Evolutionary conservation across 176 grass and related monocot genomes (phyloP).

Genomic region (Oryza australiensis): DNA sequence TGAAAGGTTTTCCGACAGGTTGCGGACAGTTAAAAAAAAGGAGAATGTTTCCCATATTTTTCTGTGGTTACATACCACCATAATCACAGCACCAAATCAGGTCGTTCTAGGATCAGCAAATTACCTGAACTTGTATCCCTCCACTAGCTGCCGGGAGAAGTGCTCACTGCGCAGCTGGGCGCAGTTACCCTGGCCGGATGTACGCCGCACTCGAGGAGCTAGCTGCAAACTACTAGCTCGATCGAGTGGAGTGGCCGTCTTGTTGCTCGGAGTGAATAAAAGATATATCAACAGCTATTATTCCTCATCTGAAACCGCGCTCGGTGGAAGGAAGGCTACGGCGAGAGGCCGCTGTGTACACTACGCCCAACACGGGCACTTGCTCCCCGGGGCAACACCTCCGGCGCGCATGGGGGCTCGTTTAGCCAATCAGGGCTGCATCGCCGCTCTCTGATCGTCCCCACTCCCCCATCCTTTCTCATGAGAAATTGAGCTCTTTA

Average conservation of each 20-base stretch:
- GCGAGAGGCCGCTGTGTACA: not conserved
- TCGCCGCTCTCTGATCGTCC: not conserved
- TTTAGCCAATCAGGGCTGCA: constrained; percentile 27
- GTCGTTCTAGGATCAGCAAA: not conserved
- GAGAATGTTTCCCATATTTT: not conserved
- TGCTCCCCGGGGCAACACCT: constrained; percentile 42
- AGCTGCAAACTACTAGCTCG: not conserved
- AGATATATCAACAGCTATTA: not conserved
- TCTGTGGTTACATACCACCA: not conserved
- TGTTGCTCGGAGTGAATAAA: not conserved
- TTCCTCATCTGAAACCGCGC: not conserved
- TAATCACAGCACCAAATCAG: not conserved
- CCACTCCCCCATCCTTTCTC: not conserved
- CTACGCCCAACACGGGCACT: constrained; percentile 33
- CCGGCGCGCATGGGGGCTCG: constrained; percentile 22
- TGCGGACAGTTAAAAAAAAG: not conserved
- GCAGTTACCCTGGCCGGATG: not conserved
- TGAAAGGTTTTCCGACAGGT: constrained; percentile 13
- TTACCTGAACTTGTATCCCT: not conserved
- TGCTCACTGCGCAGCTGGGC: not conserved
- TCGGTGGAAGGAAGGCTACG: not conserved
- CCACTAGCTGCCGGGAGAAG: not conserved
- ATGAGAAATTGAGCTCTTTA: constrained; percentile 28
- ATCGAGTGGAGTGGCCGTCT: not conserved
- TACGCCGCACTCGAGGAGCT: constrained; percentile 7